Conservation (phyloP, 345 rosid species). For the Brassica juncea region DNA sequence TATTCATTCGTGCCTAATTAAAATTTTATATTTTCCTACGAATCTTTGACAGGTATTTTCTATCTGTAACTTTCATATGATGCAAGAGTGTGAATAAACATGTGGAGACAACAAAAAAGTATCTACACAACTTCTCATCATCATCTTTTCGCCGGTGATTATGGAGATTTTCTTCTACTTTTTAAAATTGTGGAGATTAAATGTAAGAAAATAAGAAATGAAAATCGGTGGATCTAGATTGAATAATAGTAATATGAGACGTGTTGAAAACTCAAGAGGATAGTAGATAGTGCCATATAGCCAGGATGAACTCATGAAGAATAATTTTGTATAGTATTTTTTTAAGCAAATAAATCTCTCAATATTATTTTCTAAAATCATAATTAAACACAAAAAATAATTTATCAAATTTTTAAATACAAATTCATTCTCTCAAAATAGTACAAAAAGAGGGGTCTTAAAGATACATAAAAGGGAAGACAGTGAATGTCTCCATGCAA, state of each 20-base stretch:
- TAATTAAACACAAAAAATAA: too few species aligned
- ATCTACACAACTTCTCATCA: conserved; percentile 30
- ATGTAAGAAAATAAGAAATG: conserved; percentile 12
- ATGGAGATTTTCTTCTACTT: conserved; percentile 9
- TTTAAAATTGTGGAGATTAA: not conserved
- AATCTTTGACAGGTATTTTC: not conserved
- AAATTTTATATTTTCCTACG: not conserved
- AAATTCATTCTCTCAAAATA: too few species aligned
- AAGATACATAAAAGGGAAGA: too few species aligned
- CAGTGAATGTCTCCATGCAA: too few species aligned
- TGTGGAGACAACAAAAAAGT: conserved; percentile 18
- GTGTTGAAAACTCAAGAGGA: conserved; percentile 15
- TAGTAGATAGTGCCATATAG: not conserved
- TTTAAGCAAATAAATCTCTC: not conserved
- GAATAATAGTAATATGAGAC: not conserved
- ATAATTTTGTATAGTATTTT: not conserved
- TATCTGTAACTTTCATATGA: not conserved
- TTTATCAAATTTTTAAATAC: too few species aligned
- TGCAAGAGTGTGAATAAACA: conserved; percentile 23
- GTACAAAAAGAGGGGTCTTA: too few species aligned
- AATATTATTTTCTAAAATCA: not conserved
- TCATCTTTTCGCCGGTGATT: conserved; percentile 38
- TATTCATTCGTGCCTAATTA: conserved; percentile 2
- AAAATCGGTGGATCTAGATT: conserved; percentile 19
- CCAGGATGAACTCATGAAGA: not conserved